phyloP scores from a whole-genome alignment of 2,329 filamentous ascomycete genomes.

The Mollisiaceae sp. region DNA sequence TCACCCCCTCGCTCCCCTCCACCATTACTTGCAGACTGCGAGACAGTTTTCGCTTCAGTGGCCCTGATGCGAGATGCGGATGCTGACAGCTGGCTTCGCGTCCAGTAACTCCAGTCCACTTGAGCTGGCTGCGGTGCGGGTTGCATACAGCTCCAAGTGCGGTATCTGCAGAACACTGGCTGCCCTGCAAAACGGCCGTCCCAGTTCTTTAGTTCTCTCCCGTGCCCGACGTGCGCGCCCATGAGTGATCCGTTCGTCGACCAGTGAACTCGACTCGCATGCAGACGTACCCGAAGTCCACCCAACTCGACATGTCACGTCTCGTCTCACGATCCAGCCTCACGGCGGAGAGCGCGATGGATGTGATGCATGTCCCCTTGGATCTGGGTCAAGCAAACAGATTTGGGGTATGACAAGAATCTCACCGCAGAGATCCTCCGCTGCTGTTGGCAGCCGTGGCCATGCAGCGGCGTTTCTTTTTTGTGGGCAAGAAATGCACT shows the following conservation, averaged over 20 bases:
- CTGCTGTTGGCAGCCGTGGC: constrained; percentile 3
- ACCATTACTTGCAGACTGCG: constrained; percentile 2
- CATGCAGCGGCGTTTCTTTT: neutral
- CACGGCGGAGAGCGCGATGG: neutral
- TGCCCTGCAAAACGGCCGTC: neutral
- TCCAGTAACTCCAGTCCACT: neutral
- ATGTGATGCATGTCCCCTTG: neutral
- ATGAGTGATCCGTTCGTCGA: neutral
- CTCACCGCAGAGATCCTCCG: neutral
- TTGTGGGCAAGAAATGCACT: neutral
- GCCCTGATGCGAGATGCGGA: neutral
- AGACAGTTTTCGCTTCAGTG: constrained; percentile 1
- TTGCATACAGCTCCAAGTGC: too few species aligned
- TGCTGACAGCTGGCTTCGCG: neutral
- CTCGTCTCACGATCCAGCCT: constrained; percentile 5
- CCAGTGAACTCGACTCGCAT: neutral
- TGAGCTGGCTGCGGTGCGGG: neutral
- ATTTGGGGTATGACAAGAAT: neutral
- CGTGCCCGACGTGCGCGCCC: neutral
- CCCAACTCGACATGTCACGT: neutral
- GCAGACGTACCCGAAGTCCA: neutral
- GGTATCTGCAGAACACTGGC: neutral
- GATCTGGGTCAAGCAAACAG: neutral
- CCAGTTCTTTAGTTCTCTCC: neutral
- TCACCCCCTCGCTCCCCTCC: neutral